Conservation (phyloP, 345 rosid genomes). For the Eucalyptus sp. region DNA sequence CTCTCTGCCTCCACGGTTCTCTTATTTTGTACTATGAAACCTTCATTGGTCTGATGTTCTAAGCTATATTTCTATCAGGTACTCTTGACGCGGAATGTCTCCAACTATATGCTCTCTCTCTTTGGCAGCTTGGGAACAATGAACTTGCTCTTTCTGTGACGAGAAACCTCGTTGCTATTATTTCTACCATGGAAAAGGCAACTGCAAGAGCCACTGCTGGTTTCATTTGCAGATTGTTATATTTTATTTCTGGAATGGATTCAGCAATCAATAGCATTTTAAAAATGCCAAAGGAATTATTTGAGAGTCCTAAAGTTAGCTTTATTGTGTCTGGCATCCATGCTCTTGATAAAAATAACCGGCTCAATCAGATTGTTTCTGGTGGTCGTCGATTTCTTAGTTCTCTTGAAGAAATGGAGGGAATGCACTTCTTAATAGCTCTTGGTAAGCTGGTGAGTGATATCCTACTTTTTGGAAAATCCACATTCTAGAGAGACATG, state of each 20-base stretch:
- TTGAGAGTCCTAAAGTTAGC: slow-evolving; percentile 59
- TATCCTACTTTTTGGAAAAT: neutral
- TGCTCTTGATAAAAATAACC: slow-evolving; percentile 62
- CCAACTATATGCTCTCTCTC: slow-evolving; percentile 74
- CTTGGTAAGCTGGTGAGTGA: slow-evolving; percentile 64
- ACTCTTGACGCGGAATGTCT: slow-evolving; percentile 59
- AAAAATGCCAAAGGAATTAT: slow-evolving; percentile 65
- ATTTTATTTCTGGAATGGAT: slow-evolving; percentile 65
- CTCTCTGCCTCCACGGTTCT: neutral
- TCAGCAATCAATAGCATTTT: slow-evolving; percentile 54
- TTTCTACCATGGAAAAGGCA: slow-evolving; percentile 45
- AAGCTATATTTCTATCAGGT: slow-evolving; percentile 24
- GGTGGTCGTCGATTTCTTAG: slow-evolving; percentile 31
- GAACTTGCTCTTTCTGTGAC: slow-evolving; percentile 54
- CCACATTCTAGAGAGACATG: neutral
- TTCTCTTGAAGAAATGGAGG: slow-evolving; percentile 44
- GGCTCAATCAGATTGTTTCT: slow-evolving; percentile 53
- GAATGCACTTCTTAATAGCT: slow-evolving; percentile 71
- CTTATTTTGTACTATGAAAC: neutral
- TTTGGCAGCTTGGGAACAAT: slow-evolving; percentile 73
- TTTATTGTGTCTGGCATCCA: slow-evolving; percentile 59
- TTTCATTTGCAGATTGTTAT: slow-evolving; percentile 74
- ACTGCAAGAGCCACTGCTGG: slow-evolving; percentile 54
- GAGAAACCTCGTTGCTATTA: slow-evolving; percentile 41
- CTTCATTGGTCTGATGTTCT: neutral